Percentiles rank a stretch among this genome's conserved stretches.
These are phyloP conservation scores for Shiraia sp. DNA, from an alignment of 2,329 filamentous ascomycete species.

Conservation along the genomic window DNA sequence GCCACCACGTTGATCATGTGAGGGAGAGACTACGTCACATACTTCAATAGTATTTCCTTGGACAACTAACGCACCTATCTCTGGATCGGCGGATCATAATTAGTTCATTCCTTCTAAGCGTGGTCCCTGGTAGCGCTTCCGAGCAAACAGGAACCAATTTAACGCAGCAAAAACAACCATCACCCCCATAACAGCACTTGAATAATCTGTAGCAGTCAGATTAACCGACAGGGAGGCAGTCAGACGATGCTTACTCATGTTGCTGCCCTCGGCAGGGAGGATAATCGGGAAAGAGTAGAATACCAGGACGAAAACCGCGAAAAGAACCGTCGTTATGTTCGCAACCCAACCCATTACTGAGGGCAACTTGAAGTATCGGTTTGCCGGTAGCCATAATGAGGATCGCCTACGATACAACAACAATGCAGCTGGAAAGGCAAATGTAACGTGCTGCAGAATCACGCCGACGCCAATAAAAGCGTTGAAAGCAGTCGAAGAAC, in stretches of 20 bases:
- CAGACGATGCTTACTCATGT: conserved; percentile 30
- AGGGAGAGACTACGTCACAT: neutral
- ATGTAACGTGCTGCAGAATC: conserved; percentile 29
- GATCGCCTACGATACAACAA: conserved; percentile 32
- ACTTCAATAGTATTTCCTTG: neutral
- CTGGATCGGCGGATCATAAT: neutral
- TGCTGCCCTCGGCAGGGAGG: conserved; percentile 28
- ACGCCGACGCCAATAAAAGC: conserved; percentile 20
- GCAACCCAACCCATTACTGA: conserved; percentile 27
- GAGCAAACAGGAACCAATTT: conserved; percentile 18
- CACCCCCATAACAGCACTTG: conserved; percentile 16
- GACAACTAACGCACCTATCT: neutral
- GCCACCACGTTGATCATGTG: conserved; percentile 22
- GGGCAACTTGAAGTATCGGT: conserved; percentile 22
- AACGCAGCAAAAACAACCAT: conserved; percentile 13
- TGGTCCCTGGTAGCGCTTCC: conserved; percentile 16
- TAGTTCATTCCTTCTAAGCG: conserved; percentile 7
- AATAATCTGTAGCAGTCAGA: conserved; percentile 13
- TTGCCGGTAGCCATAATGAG: conserved; percentile 14
- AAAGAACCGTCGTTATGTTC: conserved; percentile 29
- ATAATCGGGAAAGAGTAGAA: conserved; percentile 38
- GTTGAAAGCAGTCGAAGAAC: conserved; percentile 21
- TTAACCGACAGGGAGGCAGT: neutral
- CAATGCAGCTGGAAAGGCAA: conserved; percentile 32
- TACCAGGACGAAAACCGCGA: conserved; percentile 26